Evolutionary conservation across 495 filamentous ascomycete genomes (phyloP).

Genomic region (Penicillium silybi): DNA sequence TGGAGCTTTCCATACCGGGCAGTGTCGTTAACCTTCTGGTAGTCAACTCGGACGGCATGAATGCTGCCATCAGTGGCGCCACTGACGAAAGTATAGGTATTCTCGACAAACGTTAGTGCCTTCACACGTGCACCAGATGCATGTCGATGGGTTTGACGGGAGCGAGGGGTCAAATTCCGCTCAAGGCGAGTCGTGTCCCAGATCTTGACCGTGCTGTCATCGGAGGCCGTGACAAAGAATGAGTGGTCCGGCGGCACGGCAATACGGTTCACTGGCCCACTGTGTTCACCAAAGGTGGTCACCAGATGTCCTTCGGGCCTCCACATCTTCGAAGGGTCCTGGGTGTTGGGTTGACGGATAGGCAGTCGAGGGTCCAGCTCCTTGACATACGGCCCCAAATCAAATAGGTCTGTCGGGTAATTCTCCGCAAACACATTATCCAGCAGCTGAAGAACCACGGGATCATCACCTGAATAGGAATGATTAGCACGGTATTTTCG

Average conservation of each 20-base stretch:
- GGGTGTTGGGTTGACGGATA: conserved; percentile 55
- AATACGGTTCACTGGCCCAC: conserved; percentile 74
- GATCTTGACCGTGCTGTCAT: conserved; percentile 87
- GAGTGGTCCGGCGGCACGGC: conserved; percentile 82
- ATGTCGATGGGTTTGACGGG: conserved; percentile 83
- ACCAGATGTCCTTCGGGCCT: conserved; percentile 79
- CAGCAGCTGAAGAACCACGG: conserved; percentile 77
- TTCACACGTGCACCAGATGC: conserved; percentile 65
- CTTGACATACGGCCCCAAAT: conserved; percentile 75
- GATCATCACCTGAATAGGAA: conserved; percentile 85
- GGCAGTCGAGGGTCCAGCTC: conserved; percentile 60
- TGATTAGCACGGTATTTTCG: conserved; percentile 51
- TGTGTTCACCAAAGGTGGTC: conserved; percentile 85
- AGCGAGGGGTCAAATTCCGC: conserved; percentile 79
- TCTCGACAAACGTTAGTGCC: conserved; percentile 83
- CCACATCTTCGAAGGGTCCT: conserved; percentile 59
- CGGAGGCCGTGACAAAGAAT: conserved; percentile 91
- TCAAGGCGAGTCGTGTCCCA: conserved; percentile 93
- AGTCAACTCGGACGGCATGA: conserved; percentile 83
- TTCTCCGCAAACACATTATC: conserved; percentile 88
- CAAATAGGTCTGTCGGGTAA: conserved; percentile 70
- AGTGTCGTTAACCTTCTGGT: conserved; percentile 53
- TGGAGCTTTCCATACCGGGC: conserved; percentile 74
- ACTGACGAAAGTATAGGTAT: conserved; percentile 89
- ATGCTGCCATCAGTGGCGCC: conserved; percentile 88